Percentiles rank a stretch among this genome's conserved stretches.
These are phyloP conservation scores for Fusarium newnesense DNA, from an alignment of 2,329 filamentous ascomycete species.

Conservation along the genomic window DNA sequence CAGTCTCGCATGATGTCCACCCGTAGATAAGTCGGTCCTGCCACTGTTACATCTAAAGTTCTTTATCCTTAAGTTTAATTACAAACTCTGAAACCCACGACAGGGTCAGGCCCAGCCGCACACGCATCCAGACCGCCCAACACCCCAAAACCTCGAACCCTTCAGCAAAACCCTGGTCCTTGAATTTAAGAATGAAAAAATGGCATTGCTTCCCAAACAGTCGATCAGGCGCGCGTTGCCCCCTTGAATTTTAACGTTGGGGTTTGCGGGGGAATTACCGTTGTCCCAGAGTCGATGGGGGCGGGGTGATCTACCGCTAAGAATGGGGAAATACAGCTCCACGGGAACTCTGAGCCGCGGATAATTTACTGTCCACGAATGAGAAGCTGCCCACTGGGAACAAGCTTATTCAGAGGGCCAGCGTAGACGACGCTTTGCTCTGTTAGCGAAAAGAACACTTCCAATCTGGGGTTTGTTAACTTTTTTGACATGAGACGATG, in stretches of 20 bases:
- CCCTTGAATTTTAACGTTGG: constrained; percentile 3
- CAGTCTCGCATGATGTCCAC: background rate
- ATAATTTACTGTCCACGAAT: constrained; percentile 16
- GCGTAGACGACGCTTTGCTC: background rate
- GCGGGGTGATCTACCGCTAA: constrained; percentile 35
- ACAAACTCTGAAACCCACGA: background rate
- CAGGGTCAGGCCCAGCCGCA: background rate
- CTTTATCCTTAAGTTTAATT: constrained; percentile 1
- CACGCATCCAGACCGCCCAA: background rate
- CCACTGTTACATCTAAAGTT: background rate
- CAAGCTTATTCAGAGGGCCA: constrained; percentile 18
- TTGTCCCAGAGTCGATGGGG: constrained; percentile 13
- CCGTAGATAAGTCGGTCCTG: background rate
- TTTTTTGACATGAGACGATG: background rate
- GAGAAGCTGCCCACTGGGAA: background rate
- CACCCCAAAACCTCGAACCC: background rate
- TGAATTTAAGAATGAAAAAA: background rate
- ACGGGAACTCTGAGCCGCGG: constrained; percentile 36
- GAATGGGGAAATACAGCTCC: constrained; percentile 36
- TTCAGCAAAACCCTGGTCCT: background rate
- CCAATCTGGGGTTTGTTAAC: background rate
- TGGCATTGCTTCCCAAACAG: background rate
- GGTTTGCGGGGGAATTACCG: constrained; percentile 25
- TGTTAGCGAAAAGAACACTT: background rate
- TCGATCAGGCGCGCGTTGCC: constrained; percentile 3